These are phyloP conservation scores for Aureobasidium melanogenum DNA, from an alignment of 2,329 filamentous ascomycete species.

Conservation along the genomic window DNA sequence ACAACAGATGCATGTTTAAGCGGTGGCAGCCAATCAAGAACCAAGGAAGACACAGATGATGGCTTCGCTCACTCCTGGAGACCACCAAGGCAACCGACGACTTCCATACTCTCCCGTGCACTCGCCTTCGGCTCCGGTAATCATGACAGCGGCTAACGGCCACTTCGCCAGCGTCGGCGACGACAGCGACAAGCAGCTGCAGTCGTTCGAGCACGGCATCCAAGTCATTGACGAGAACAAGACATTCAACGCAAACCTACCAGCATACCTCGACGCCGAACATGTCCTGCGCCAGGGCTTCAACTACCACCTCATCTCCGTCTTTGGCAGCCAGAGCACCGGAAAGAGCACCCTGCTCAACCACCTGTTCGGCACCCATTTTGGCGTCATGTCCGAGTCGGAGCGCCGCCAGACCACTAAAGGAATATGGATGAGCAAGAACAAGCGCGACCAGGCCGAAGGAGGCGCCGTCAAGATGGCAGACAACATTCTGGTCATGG, in stretches of 20 bases:
- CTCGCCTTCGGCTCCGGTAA: conserved; percentile 24
- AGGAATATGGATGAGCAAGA: conserved; percentile 99
- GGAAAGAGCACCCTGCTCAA: conserved; percentile 97
- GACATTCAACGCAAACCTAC: conserved; percentile 78
- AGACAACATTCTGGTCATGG: conserved; percentile 98
- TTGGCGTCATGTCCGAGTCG: conserved; percentile 94
- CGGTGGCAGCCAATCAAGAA: conserved; percentile 5
- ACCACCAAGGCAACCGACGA: not conserved
- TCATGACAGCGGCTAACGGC: conserved; percentile 54
- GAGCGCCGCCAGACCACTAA: conserved; percentile 96
- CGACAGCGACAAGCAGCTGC: conserved; percentile 52
- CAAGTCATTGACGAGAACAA: conserved; percentile 97
- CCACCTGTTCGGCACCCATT: conserved; percentile 87
- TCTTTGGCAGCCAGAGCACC: conserved; percentile 97
- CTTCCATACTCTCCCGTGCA: conserved; percentile 12
- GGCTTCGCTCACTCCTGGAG: not conserved
- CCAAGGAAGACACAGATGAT: not conserved
- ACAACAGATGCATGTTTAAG: conserved; percentile 2
- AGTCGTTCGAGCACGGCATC: conserved; percentile 82
- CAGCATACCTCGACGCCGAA: conserved; percentile 71
- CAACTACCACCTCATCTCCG: conserved; percentile 98
- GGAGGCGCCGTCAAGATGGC: conserved; percentile 60
- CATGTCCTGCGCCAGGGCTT: conserved; percentile 82
- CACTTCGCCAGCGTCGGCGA: conserved; percentile 67
- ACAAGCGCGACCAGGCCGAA: conserved; percentile 55